Percentiles rank a stretch among this genome's conserved stretches.
phyloP scores from a whole-genome alignment of 257 asterid genomes.

The Plantago ovata region DNA sequence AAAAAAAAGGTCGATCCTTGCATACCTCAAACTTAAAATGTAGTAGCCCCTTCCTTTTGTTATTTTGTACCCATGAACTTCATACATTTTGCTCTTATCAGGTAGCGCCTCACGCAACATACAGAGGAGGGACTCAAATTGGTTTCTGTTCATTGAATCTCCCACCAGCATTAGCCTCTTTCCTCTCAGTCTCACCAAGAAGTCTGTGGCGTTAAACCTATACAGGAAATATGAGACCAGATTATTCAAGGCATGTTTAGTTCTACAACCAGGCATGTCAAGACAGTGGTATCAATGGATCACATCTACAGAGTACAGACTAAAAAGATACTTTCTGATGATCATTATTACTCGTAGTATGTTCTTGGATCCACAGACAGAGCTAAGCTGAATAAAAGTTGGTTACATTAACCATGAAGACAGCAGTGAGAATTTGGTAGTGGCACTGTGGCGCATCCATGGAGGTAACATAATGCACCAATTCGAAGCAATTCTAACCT shows the following conservation, averaged over 20 bases:
- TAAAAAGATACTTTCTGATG: too few species aligned
- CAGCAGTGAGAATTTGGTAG: background rate
- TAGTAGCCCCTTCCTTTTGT: conserved; percentile 92
- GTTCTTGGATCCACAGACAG: background rate
- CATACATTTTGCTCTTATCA: conserved; percentile 84
- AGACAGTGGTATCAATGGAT: too few species aligned
- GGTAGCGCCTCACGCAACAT: conserved; percentile 68
- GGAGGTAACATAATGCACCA: background rate
- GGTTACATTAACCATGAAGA: background rate
- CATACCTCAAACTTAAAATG: conserved; percentile 81
- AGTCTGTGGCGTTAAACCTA: conserved; percentile 86
- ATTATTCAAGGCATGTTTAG: background rate
- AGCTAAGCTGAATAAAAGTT: background rate
- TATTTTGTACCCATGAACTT: conserved; percentile 77
- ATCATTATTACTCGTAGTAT: conserved; percentile 9
- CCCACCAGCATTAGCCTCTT: conserved; percentile 90
- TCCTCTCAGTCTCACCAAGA: conserved; percentile 83
- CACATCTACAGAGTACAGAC: too few species aligned
- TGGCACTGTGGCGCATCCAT: background rate
- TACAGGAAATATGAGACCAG: conserved; percentile 12
- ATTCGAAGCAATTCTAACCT: too few species aligned
- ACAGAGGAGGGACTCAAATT: conserved; percentile 91
- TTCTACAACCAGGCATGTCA: too few species aligned
- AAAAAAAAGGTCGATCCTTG: background rate
- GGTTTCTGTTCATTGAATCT: conserved; percentile 98